A percentile compares a stretch with the other conserved stretches of the same genome.
phyloP scores from a whole-genome alignment of 352 stramenopile species.

The Pelagophyceae sp. region DNA sequence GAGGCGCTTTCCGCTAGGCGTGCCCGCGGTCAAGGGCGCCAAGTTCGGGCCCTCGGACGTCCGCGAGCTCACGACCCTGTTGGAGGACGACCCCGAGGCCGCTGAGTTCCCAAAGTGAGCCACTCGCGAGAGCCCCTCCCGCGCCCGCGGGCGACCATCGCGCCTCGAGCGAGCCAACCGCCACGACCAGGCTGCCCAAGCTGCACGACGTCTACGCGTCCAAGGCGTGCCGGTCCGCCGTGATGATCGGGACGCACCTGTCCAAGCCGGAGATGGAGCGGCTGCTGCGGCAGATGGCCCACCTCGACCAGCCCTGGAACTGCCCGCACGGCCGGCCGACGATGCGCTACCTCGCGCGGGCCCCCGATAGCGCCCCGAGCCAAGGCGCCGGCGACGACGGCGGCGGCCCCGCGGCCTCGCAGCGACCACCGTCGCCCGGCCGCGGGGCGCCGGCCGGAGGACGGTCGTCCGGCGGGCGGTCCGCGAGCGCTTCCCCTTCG shows the following conservation, averaged over 20 bases:
- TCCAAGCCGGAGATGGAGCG: conserved; percentile 78
- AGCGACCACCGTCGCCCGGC: no score
- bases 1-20: no score
- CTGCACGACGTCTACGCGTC: conserved; percentile 90
- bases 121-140: no score
- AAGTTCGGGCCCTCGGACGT: conserved; percentile 75
- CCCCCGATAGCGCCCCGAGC: no score
- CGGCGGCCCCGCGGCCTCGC: no score
- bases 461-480: no score
- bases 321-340: conserved; percentile 77
- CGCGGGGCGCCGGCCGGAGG: no score
- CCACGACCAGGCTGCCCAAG: conserved; percentile 75
- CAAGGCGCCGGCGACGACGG: no score
- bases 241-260: conserved; percentile 92
- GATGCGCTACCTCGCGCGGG: conserved; percentile 59
- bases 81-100: conserved; percentile 44
- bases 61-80: conserved; percentile 66
- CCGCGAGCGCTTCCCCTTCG: no score
- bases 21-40: conserved; percentile 73
- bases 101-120: conserved; percentile 21
- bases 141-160: conserved; percentile 23
- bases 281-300: conserved; percentile 74
- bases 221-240: conserved; percentile 78
- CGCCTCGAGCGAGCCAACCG: conserved; percentile 27
- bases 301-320: conserved; percentile 88